A percentile compares a stretch with the other conserved stretches of the same genome.
Conservation (phyloP, 805 yeast species). For the Wickerhamomyces chambardii region DNA sequence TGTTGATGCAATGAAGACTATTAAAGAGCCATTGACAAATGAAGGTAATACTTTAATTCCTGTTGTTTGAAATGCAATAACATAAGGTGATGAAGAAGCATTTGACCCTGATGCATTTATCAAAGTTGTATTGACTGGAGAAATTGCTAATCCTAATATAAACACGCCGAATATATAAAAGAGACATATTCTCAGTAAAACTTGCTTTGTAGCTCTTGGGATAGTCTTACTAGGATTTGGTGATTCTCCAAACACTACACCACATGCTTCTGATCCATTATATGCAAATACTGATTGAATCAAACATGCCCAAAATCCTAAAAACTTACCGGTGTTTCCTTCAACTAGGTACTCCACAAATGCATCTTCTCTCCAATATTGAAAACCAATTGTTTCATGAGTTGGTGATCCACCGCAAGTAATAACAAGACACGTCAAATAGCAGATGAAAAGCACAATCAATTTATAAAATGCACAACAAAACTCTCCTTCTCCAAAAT, state of each 20-base stretch:
- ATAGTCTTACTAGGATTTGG: constrained; percentile 37
- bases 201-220: constrained; percentile 43
- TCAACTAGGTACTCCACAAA: constrained; percentile 22
- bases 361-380: constrained; percentile 30
- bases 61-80: constrained; percentile 38
- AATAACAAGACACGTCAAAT: constrained; percentile 27
- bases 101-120: constrained; percentile 27
- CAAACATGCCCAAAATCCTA: constrained; percentile 42
- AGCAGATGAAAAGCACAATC: constrained; percentile 31
- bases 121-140: constrained; percentile 34
- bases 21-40: constrained; percentile 37
- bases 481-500: constrained; percentile 34
- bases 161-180: constrained; percentile 46
- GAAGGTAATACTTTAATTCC: constrained; percentile 38
- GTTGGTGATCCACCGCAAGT: constrained; percentile 33
- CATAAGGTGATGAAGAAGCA: constrained; percentile 40
- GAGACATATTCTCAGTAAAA: constrained; percentile 42
- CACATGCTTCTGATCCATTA: constrained; percentile 42
- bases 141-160: constrained; percentile 49
- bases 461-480: constrained; percentile 5
- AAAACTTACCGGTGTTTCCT: constrained; percentile 35
- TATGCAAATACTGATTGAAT: constrained; percentile 43
- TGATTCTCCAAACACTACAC: constrained; percentile 39
- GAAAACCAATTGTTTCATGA: constrained; percentile 23
- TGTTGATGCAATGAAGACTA: constrained; percentile 31